Base-by-base conservation (phyloP, 495 filamentous ascomycete genomes). In the Saxispiralis lemnorum region DNA sequence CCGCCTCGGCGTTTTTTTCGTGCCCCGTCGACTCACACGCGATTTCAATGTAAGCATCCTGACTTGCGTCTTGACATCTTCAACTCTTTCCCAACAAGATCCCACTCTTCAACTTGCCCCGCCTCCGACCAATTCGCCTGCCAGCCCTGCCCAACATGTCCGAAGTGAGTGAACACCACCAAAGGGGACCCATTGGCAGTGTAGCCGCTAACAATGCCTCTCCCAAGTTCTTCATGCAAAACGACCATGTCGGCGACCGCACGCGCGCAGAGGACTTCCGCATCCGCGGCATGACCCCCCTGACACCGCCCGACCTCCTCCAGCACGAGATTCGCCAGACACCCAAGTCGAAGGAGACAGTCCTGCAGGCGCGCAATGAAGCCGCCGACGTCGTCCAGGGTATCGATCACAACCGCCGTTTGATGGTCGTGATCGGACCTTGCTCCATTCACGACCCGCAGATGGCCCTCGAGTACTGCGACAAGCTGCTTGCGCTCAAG, bases 391-490 rank as follows among this genome's bases (percentile, higher is more conserved):
- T 96, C 40, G 79, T 94, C 45, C 78, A 87, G 38, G 82, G 79
- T 43, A 78, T 62, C 38, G 88, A 96, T 56, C 62, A 72, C 24
- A 74, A 75, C 50, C 63, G 78, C 41, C 75, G 89, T 28, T 70
- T 99, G 10, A 68, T 99, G 44, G 89, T 99, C 40, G 76, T 99
- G 52, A 75, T 96, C 44, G 92, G 92, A 0, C 92, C 92, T 3
- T 99, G 92, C 70, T 93, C 83, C 13, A 94, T 99, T 53, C 92
- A 99, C 66, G 92, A 99, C 59, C 89, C 92, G 15, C 63, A 74
- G 33, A 81, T 86, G 52, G 92, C 92, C 24, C 68, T 94, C 43
- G 85, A 93, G 59, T 99, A 99, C 73, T 89, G 84, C 66, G 77
- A 84, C 51, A 72, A 79, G 45, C 67, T 99, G 44, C 49, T 88